Base-by-base conservation (phyloP, 495 filamentous ascomycete genomes). In the Parathielavia appendiculata region DNA sequence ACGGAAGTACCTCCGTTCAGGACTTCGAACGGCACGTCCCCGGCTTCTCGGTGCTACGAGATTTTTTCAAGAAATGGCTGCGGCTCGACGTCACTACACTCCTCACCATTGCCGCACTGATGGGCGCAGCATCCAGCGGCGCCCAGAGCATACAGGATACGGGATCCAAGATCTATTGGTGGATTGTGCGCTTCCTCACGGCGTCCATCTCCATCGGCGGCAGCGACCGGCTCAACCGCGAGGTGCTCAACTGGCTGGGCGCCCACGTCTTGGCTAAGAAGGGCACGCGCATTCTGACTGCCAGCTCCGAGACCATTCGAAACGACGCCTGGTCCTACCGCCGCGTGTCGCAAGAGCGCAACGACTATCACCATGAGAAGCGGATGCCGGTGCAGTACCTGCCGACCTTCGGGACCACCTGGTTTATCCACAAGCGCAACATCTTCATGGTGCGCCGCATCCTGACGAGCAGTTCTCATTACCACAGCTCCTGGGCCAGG, bases 181-280 rank as follows among this genome's bases (percentile, higher is more conserved):
- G 69, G 71, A 62, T 75, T 8, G 59, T 73, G 30, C 68, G 67
- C 49, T 75, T 75, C 63, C 66, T 77, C 44, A 70, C 73, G 12
- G 70, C 75, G 0, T 71, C 71, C 23, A 71, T 77, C 17, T 72
- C 66, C 22, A 71, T 77, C 54, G 66, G 70, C 4, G 70, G 69
- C 14, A 63, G 68, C 17, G 75, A 77, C 55, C 70, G 71, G 3
- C 69, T 77, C 45, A 77, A 75, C 55, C 66, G 73, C 30, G 71
- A 72, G 63, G 69, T 76, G 1, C 71, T 75, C 58, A 74, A 71
- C 59, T 77, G 73, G 73, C 55, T 77, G 54, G 63, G 71, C 46
- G 64, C 72, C 45, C 70, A 75, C 58, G 68, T 75, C 17, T 69
- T 77, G 2, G 49, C 62, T 41, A 66, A 64, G 41, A 61, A 65